Base-by-base conservation (phyloP, 805 yeast genomes). In the Kregervanrija delftensis region DNA sequence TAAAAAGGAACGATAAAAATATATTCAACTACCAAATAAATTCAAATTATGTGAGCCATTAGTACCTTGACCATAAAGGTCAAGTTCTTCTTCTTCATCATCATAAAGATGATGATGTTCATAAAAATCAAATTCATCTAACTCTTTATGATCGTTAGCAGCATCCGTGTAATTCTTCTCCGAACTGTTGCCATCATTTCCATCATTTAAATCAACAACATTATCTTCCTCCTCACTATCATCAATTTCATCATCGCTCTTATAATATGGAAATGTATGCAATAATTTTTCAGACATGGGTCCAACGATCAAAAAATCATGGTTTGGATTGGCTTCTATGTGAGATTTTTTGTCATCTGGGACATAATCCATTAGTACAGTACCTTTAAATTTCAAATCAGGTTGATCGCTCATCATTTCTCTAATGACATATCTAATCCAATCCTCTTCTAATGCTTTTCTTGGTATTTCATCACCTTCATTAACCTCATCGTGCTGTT, bases 261-360 rank as follows among this genome's bases (percentile, higher is more conserved):
- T 53, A 15, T 57, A 57, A 42, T 65, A 64, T 1, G 70, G 69
- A 31, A 64, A 48, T 40, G 57, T 52, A 14, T 57, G 56, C 33
- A 58, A 45, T 22, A 65, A 41, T 10, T 45, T 56, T 15, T 62
- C 67, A 2, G 70, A 68, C 11, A 66, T 57, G 1, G 68, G 67
- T 0, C 68, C 70, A 8, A 55, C 50, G 13, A 65, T 58, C 11
- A 62, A 38, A 42, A 61, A 61, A 39, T 65, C 66, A 33, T 52
- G 53, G 30, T 45, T 47, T 5, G 60, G 55, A 22, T 22, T 22
- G 8, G 28, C 28, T 22, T 22, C 28, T 22, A 22, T 22, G 2
- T 22, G 28, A 22, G 6, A 22, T 38, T 47, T 53, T n/a, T 33
- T 44, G 36, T 61, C 67, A n/a, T 51, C 40, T 2, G 66, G 65